Percentiles rank a stretch among this genome's conserved stretches.
Conservation (phyloP, 352 stramenopile species). For the Thalassiosira mediterranea region DNA sequence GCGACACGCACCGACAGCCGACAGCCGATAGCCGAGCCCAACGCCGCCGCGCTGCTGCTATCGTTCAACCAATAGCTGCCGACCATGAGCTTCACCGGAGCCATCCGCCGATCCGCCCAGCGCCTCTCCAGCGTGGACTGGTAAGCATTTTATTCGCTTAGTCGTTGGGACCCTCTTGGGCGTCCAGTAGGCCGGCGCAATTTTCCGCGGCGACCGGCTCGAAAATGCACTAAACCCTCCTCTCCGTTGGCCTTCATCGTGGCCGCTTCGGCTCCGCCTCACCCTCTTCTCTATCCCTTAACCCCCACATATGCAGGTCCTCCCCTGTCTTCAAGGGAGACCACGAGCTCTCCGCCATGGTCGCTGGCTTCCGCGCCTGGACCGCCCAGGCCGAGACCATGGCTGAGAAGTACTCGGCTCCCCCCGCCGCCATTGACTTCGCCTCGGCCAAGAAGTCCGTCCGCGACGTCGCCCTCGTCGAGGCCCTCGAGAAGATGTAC, state of each 20-base stretch:
- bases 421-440: constrained; percentile 79
- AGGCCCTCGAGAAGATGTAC: constrained; percentile 77
- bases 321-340: constrained; percentile 74
- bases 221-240: no score
- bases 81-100: constrained; percentile 56
- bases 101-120: constrained; percentile 24
- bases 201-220: no score
- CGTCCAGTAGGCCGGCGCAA: no score
- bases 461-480: constrained; percentile 74
- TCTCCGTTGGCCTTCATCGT: no score
- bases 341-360: constrained; percentile 69
- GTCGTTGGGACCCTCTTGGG: no score
- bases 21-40: no score
- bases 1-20: no score
- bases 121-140: constrained; percentile 55
- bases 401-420: constrained; percentile 77
- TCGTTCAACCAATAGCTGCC: no score
- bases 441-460: constrained; percentile 68
- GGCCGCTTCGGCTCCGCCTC: neutral
- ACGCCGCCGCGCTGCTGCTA: no score
- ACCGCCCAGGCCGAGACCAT: constrained; percentile 74
- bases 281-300: neutral
- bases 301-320: constrained; percentile 53
- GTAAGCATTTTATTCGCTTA: constrained; percentile 27
- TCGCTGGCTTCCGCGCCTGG: constrained; percentile 77